These are phyloP conservation scores for Piedraia hortae DNA, from an alignment of 2,329 filamentous ascomycete genomes.

Conservation along the genomic window DNA sequence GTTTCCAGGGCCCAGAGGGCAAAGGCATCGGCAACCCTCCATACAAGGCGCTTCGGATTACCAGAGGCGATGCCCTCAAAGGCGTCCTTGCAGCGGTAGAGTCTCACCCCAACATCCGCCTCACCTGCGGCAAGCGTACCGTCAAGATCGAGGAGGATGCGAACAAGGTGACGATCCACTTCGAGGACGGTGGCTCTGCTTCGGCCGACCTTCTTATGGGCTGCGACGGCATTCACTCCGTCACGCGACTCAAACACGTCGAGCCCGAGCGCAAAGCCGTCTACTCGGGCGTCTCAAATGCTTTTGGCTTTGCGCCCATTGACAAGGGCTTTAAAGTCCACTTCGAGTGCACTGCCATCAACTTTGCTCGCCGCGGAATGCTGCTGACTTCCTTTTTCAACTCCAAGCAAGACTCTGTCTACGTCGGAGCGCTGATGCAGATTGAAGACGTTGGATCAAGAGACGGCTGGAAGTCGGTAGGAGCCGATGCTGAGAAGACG, in stretches of 20 bases:
- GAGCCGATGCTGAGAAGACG: conserved; percentile 17
- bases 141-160: conserved; percentile 14
- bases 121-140: conserved; percentile 18
- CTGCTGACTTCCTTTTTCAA: conserved; percentile 18
- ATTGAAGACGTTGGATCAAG: conserved; percentile 16
- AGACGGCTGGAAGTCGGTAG: conserved; percentile 19
- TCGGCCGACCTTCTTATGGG: conserved; percentile 13
- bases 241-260: conserved; percentile 18
- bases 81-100: conserved; percentile 16
- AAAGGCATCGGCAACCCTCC: conserved; percentile 18
- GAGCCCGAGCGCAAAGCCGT: conserved; percentile 17
- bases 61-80: conserved; percentile 17
- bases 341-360: conserved; percentile 18
- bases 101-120: conserved; percentile 15
- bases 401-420: conserved; percentile 13
- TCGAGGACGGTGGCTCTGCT: conserved; percentile 12
- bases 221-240: conserved; percentile 15
- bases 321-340: conserved; percentile 13
- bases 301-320: conserved; percentile 18
- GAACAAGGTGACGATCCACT: conserved; percentile 12
- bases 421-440: conserved; percentile 20
- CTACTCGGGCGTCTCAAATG: conserved; percentile 20
- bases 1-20: conserved; percentile 16
- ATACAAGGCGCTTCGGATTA: conserved; percentile 18
- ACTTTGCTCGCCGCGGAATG: conserved; percentile 19